Evolutionary conservation across 2,329 filamentous ascomycete genomes (phyloP).

Genomic region (Curvularia sp.): DNA sequence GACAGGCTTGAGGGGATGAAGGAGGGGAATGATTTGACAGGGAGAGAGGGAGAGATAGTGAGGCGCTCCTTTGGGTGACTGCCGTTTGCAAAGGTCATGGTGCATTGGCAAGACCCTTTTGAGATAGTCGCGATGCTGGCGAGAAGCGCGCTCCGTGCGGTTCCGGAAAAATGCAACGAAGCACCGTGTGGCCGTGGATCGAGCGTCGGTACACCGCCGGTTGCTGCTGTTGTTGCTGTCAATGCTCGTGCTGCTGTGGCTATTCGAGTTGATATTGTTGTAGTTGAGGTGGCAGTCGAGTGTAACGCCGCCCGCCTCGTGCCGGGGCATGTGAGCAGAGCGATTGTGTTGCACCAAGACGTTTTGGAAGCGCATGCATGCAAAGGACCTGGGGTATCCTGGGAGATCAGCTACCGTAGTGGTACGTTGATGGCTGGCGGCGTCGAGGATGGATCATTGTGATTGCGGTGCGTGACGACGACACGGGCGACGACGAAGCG

Average conservation of each 20-base stretch:
- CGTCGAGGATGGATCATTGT: not conserved
- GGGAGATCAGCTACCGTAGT: conserved; percentile 9
- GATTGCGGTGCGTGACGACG: not conserved
- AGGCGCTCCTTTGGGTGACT: conserved; percentile 2
- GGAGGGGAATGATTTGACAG: not conserved
- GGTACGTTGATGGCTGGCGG: conserved; percentile 1
- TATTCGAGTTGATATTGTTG: not conserved
- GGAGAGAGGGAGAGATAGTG: not conserved
- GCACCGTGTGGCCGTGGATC: not conserved
- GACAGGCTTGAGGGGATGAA: not conserved
- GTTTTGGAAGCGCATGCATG: conserved; percentile 12
- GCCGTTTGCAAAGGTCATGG: not conserved
- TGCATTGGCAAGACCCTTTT: conserved; percentile 4
- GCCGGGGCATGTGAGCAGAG: not conserved
- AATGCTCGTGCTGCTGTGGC: not conserved
- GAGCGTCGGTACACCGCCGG: not conserved
- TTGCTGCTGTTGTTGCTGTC: not conserved
- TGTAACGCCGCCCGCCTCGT: not conserved
- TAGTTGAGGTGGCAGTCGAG: not conserved
- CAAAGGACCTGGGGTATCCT: conserved; percentile 14
- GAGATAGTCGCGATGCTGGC: conserved; percentile 1
- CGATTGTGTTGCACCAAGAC: conserved; percentile 4
- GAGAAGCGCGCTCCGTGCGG: conserved; percentile 4
- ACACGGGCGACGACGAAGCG: not conserved
- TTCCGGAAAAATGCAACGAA: not conserved